phyloP scores from a whole-genome alignment of 805 yeast genomes.

The Candida nanaspora region DNA sequence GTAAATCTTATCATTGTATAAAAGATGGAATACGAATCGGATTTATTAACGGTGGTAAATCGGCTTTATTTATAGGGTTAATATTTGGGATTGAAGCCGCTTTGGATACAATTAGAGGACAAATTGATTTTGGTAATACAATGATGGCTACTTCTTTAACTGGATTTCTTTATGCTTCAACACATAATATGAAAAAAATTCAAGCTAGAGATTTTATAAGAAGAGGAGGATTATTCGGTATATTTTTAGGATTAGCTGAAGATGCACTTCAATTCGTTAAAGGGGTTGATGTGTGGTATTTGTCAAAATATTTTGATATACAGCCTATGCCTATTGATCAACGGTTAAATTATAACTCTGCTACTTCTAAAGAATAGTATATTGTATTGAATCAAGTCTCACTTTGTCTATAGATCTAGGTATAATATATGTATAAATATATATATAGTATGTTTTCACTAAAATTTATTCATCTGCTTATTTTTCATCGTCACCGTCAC shows the following conservation, averaged over 20 bases:
- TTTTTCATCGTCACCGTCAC: too few relatives aligned
- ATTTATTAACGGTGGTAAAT: slow-evolving; percentile 32
- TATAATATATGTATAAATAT: background rate
- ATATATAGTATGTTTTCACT: too few relatives aligned
- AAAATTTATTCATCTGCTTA: background rate
- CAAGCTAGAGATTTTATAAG: slow-evolving; percentile 36
- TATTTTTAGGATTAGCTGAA: slow-evolving; percentile 56
- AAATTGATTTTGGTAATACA: slow-evolving; percentile 57
- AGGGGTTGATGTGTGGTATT: slow-evolving; percentile 65
- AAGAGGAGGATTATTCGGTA: slow-evolving; percentile 54
- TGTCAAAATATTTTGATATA: slow-evolving; percentile 25
- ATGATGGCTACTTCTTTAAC: slow-evolving; percentile 45
- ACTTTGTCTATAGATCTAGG: too few relatives aligned
- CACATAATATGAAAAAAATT: slow-evolving; percentile 32
- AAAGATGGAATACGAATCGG: slow-evolving; percentile 47
- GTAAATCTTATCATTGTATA: slow-evolving; percentile 70
- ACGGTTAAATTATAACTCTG: background rate
- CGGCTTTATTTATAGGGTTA: slow-evolving; percentile 36
- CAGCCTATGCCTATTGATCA: slow-evolving; percentile 10
- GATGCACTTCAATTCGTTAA: slow-evolving; percentile 51
- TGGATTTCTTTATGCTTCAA: slow-evolving; percentile 46
- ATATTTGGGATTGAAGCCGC: slow-evolving; percentile 57
- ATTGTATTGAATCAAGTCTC: too few relatives aligned
- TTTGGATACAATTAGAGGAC: slow-evolving; percentile 46
- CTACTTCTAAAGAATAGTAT: too few relatives aligned